Evolutionary conservation across 768 basidiomycete species (phyloP).

Genomic region (Hysterangium stoloniferum): DNA sequence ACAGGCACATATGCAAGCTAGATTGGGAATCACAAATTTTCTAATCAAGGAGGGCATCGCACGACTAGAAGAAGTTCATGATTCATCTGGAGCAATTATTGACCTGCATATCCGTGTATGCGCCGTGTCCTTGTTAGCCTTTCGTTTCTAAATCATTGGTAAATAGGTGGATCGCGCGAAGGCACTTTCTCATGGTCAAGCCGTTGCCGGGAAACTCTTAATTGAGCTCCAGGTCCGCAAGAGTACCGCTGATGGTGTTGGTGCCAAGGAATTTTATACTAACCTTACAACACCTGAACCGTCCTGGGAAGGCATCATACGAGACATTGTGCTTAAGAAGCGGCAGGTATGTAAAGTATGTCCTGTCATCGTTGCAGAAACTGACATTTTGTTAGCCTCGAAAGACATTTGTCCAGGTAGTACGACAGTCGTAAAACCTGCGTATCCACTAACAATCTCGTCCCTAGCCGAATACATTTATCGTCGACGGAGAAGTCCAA

Average conservation of each 20-base stretch:
- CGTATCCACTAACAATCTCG: neutral
- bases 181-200: conserved; percentile 56
- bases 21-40: conserved; percentile 77
- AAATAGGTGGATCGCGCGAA: conserved; percentile 62
- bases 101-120: conserved; percentile 64
- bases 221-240: conserved; percentile 77
- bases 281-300: conserved; percentile 63
- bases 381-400: conserved; percentile 44
- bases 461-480: conserved; percentile 62
- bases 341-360: conserved; percentile 48
- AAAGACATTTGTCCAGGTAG: conserved; percentile 63
- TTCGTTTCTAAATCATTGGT: neutral
- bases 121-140: conserved; percentile 9
- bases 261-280: conserved; percentile 75
- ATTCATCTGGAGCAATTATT: conserved; percentile 47
- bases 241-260: conserved; percentile 77
- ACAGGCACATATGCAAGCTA: conserved; percentile 80
- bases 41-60: conserved; percentile 67
- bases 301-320: conserved; percentile 68
- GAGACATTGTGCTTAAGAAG: conserved; percentile 71
- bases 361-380: neutral
- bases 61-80: conserved; percentile 58
- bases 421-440: neutral
- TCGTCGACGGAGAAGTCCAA: conserved; percentile 58
- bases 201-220: conserved; percentile 65